phyloP scores from a whole-genome alignment of 78 protist genomes.

The Dictyostelium brefeldianum region DNA sequence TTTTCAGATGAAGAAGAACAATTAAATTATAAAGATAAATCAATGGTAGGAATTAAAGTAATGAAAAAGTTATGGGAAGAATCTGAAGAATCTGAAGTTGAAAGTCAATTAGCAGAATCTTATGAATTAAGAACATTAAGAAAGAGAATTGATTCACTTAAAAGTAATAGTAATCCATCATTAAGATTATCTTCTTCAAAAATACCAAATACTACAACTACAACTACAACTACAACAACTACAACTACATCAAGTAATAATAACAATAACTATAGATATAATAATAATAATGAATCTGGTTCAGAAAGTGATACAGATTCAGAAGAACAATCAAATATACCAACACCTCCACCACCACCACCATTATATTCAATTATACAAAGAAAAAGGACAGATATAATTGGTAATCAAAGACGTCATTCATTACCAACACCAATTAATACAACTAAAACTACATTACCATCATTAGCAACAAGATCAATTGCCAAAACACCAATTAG shows the following conservation, averaged over 20 bases:
- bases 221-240: slow-evolving; percentile 9
- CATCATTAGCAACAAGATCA: not conserved
- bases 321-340: not conserved
- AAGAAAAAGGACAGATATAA: not conserved
- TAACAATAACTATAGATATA: too few relatives aligned
- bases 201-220: not conserved
- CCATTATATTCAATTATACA: too few relatives aligned
- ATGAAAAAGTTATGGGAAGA: not conserved
- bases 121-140: not conserved
- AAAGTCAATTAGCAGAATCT: slow-evolving; percentile 35
- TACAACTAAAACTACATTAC: not conserved
- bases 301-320: not conserved
- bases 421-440: slow-evolving; percentile 12
- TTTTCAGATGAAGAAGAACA: too few relatives aligned
- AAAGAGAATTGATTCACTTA: not conserved
- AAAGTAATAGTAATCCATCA: not conserved
- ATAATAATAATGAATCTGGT: not conserved
- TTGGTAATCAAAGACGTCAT: not conserved
- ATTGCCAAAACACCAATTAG: not conserved
- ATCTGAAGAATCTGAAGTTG: not conserved
- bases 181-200: not conserved
- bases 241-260: slow-evolving; percentile 1
- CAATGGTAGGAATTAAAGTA: not conserved
- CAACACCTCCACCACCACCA: not conserved
- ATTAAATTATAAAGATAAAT: too few relatives aligned